Percentiles rank a stretch among this genome's conserved stretches.
Conservation (phyloP, 306 rosid genomes). For the Cyamopsis tetragonoloba region DNA sequence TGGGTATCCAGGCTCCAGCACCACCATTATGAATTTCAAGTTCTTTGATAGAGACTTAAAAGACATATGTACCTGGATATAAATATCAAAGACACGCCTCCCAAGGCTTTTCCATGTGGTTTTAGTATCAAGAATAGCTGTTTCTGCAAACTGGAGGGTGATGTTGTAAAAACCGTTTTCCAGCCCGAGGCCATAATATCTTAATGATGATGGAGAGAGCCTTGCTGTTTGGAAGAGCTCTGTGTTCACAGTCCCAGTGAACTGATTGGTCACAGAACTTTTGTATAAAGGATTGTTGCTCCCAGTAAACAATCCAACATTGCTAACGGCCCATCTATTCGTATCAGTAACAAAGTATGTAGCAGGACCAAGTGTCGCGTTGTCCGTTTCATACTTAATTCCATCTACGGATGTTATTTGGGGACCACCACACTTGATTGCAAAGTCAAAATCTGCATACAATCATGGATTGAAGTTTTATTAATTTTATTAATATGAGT, state of each 20-base stretch:
- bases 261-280: slow-evolving; percentile 32
- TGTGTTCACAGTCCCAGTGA: slow-evolving; percentile 38
- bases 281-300: slow-evolving; percentile 16
- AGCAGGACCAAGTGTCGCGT: slow-evolving; percentile 65
- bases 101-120: slow-evolving; percentile 63
- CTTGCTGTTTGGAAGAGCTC: slow-evolving; percentile 70
- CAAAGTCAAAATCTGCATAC: slow-evolving; percentile 54
- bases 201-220: slow-evolving; percentile 69
- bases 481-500: neutral
- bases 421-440: slow-evolving; percentile 70
- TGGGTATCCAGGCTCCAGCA: neutral
- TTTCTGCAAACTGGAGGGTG: slow-evolving; percentile 65
- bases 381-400: slow-evolving; percentile 41
- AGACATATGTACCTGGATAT: slow-evolving; percentile 54
- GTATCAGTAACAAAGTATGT: slow-evolving; percentile 53
- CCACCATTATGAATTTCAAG: neutral
- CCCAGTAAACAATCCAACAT: slow-evolving; percentile 52
- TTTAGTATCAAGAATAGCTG: slow-evolving; percentile 31
- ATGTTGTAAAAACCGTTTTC: slow-evolving; percentile 64
- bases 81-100: slow-evolving; percentile 65
- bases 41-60: neutral
- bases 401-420: slow-evolving; percentile 34
- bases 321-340: slow-evolving; percentile 68
- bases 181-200: slow-evolving; percentile 77
- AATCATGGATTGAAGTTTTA: neutral